Evolutionary conservation across 306 rosid genomes (phyloP).

Genomic region (Dryas drummondii): DNA sequence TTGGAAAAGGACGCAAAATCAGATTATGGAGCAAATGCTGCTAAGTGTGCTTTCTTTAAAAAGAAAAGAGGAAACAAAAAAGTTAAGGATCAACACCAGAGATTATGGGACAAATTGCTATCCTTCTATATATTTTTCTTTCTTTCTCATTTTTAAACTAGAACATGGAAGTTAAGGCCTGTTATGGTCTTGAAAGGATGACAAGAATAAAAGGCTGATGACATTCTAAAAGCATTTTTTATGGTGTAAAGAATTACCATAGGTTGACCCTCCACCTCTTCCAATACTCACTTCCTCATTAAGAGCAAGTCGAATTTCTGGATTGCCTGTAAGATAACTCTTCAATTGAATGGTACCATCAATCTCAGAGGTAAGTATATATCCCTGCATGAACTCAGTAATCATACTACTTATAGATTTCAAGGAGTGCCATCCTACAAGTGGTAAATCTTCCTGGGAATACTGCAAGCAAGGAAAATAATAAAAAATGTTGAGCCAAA

Average conservation of each 20-base stretch:
- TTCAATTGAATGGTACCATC: conserved; percentile 99
- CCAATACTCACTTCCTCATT: conserved; percentile 86
- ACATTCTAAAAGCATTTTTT: conserved; percentile 10
- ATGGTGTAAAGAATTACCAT: conserved; percentile 25
- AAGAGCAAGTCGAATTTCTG: conserved; percentile 90
- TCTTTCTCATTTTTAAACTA: too few species aligned
- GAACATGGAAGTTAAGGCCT: too few species aligned
- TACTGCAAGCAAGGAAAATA: background rate
- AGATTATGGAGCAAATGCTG: conserved; percentile 10
- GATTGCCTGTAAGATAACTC: conserved; percentile 90
- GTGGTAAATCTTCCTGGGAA: background rate
- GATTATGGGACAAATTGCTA: background rate
- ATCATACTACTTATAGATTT: conserved; percentile 21
- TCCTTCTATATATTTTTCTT: too few species aligned
- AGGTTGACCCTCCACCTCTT: conserved; percentile 60
- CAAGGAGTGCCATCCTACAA: background rate
- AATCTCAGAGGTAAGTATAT: conserved; percentile 88
- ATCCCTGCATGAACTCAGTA: conserved; percentile 58
- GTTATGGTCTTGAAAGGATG: background rate
- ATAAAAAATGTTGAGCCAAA: background rate
- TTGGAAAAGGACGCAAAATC: conserved; percentile 26
- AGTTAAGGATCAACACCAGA: background rate
- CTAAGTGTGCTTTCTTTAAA: background rate
- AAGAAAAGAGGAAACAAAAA: background rate
- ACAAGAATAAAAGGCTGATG: background rate